Conservation (phyloP, 2,329 filamentous ascomycete genomes). For the Neofusicoccum umdonicola region DNA sequence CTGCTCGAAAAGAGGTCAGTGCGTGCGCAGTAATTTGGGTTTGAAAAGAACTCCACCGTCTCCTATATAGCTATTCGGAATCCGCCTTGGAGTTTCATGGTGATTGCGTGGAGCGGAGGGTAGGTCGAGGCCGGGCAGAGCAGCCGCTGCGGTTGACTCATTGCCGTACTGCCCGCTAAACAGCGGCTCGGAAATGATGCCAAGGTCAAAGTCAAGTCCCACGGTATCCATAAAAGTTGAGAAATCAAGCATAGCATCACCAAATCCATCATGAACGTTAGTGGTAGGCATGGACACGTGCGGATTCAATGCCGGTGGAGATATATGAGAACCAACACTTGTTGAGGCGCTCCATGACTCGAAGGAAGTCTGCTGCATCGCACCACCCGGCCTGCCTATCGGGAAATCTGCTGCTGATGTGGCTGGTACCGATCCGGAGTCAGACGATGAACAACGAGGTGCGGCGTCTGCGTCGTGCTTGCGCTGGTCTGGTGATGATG, state of each 20-base stretch:
- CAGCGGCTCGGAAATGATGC: neutral
- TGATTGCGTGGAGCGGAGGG: neutral
- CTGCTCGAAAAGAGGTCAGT: neutral
- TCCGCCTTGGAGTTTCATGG: neutral
- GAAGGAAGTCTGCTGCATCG: neutral
- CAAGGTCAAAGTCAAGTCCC: conserved; percentile 4
- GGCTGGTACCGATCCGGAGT: neutral
- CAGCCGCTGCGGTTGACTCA: neutral
- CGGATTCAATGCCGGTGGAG: neutral
- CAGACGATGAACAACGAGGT: neutral
- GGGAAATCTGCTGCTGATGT: neutral
- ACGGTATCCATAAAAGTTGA: neutral
- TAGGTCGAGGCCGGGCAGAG: no score
- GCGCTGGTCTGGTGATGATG: neutral
- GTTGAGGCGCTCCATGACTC: neutral
- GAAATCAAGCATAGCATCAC: neutral
- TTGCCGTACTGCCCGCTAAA: neutral
- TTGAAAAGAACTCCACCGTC: neutral
- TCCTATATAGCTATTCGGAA: neutral
- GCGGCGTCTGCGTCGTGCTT: neutral
- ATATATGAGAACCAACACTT: neutral
- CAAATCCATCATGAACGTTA: neutral
- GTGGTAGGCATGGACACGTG: neutral
- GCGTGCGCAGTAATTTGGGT: conserved; percentile 19
- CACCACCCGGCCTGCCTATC: neutral